These are phyloP conservation scores for Somion occarium DNA, from an alignment of 1,284 basidiomycete species.

Conservation along the genomic window DNA sequence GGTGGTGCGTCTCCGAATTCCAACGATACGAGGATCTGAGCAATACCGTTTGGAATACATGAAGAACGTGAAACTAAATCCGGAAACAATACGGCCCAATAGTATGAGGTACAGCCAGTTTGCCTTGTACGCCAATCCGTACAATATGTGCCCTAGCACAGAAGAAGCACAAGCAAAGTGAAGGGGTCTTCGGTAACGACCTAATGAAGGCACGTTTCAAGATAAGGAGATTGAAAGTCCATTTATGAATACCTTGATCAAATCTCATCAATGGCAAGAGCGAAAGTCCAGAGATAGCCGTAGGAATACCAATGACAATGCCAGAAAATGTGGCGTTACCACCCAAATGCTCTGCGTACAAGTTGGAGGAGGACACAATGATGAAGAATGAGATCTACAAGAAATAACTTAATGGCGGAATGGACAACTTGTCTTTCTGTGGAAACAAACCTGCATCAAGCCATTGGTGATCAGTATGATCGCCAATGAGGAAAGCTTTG, in stretches of 20 bases:
- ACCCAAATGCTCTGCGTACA: conserved; percentile 58
- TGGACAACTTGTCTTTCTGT: background rate
- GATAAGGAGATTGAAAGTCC: background rate
- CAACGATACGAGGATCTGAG: conserved; percentile 62
- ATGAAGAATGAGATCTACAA: conserved; percentile 62
- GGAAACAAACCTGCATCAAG: conserved; percentile 37
- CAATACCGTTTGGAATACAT: conserved; percentile 58
- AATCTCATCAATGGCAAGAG: conserved; percentile 53
- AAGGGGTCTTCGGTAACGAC: conserved; percentile 44
- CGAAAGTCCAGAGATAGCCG: conserved; percentile 50
- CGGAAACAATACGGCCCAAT: conserved; percentile 42
- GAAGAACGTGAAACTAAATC: conserved; percentile 43
- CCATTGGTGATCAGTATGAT: conserved; percentile 41
- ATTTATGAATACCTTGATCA: conserved; percentile 45
- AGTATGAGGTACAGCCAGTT: conserved; percentile 47
- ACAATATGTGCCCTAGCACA: conserved; percentile 39
- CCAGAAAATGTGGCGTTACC: conserved; percentile 65
- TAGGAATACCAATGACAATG: conserved; percentile 63
- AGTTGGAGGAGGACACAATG: conserved; percentile 60
- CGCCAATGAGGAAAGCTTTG: conserved; percentile 36
- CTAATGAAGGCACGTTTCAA: conserved; percentile 28
- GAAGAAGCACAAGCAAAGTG: conserved; percentile 38
- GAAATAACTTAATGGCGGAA: background rate
- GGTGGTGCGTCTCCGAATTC: conserved; percentile 57
- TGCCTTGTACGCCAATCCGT: conserved; percentile 41